Base-by-base conservation (phyloP, 73 alveolate species). In the Durusdinium trenchii region DNA sequence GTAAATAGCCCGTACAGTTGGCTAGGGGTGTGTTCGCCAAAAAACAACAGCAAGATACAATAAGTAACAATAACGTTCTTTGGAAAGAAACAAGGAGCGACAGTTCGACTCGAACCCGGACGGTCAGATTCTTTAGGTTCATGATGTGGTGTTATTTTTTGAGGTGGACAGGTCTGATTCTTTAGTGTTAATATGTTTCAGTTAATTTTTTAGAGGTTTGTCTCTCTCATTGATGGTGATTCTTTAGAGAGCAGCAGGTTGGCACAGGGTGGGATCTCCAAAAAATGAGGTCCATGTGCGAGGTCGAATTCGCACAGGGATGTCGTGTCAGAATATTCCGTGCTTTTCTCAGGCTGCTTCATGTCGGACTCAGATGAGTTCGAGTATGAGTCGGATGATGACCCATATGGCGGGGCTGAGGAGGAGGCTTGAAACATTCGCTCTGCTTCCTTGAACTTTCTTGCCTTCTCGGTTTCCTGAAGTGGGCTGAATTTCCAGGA, bases 321-420 rank as follows among this genome's bases (percentile, higher is more conserved):
- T 67, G 47, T 18, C 12, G 26, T 14, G 12, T 12, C n/a, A 67
- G 46, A 67, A 67, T 18, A 45, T 35, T 60, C 46, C n/a, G 79
- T 7, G 28, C 36, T 30, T 32, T 38, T 38, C 79, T 38, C 85
- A 75, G 46, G 36, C 42, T 38, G 85, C 54, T 43, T 61, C 84
- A 94, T 94, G 99, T 94, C 99, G n/a, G 99, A 94, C 40, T 94
- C 99, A 36, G 99, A 94, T 43, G 99, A 94, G 83, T 94, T 94
- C 32, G 99, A 94, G 99, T 94, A 94, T 47, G 99, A 94, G 99
- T 94, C 99, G 20, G 99, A 94, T 54, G 99, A 94, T 36, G 99
- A 94, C 57, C 99, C 99, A 12, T 94, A 94, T 45, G 99, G 99
- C 26, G 99, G 94, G 3, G 94, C 87, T 12, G 98, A 91, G 45